These are phyloP conservation scores for Quercus variabilis DNA, from an alignment of 306 rosid species.

Conservation along the genomic window DNA sequence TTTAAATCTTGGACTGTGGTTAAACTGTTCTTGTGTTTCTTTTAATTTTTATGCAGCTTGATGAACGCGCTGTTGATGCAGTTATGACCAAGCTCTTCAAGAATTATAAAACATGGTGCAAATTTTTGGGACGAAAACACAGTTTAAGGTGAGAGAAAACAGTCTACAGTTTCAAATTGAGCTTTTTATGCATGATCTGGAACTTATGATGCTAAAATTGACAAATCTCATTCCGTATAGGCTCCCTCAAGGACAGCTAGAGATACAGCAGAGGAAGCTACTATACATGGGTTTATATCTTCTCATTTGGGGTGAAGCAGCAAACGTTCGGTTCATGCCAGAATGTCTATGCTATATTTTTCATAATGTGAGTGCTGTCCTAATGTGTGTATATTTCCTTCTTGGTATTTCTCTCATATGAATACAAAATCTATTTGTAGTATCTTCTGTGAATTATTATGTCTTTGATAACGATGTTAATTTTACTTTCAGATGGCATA, in stretches of 20 bases:
- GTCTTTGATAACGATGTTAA: conserved; percentile 24
- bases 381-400: conserved; percentile 13
- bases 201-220: conserved; percentile 17
- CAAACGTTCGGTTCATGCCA: conserved; percentile 92
- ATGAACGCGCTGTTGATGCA: conserved; percentile 79
- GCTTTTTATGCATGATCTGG: conserved; percentile 12
- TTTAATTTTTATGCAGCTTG: conserved; percentile 58
- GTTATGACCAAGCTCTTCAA: conserved; percentile 74
- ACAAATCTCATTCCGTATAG: conserved; percentile 35
- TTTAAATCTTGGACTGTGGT: conserved; percentile 9
- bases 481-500: conserved; percentile 75
- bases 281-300: conserved; percentile 94
- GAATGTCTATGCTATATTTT: conserved; percentile 93
- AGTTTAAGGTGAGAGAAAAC: conserved; percentile 68
- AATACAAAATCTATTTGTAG: not conserved
- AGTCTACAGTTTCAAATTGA: not conserved
- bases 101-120: conserved; percentile 92
- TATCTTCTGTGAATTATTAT: not conserved
- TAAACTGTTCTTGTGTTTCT: conserved; percentile 13
- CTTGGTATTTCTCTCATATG: conserved; percentile 11
- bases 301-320: conserved; percentile 96
- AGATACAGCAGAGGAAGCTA: conserved; percentile 83
- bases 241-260: conserved; percentile 86
- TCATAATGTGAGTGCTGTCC: conserved; percentile 68
- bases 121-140: conserved; percentile 78